A percentile compares a stretch with the other conserved stretches of the same genome.
These are phyloP conservation scores for Cynara cardunculus DNA, from an alignment of 129 eudicot species.

Conservation along the genomic window DNA sequence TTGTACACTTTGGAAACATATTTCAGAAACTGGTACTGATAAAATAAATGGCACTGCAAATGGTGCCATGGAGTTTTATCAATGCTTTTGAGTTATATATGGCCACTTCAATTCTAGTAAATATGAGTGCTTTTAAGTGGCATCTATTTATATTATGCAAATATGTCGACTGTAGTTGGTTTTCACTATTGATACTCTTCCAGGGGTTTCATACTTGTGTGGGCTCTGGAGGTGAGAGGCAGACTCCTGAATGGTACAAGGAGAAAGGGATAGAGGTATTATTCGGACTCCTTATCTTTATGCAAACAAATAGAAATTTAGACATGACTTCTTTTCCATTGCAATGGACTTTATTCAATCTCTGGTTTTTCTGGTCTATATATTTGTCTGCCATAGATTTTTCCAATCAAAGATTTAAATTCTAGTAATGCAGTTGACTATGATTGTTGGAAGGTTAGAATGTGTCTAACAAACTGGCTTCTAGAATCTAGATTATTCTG, in stretches of 20 bases:
- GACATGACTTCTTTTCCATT: not conserved
- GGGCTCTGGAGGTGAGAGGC: conserved; percentile 98
- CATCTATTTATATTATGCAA: not conserved
- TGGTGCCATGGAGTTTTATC: not conserved
- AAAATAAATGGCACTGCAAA: not conserved
- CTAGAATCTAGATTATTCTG: not conserved
- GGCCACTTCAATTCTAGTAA: not conserved
- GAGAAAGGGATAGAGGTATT: conserved; percentile 95
- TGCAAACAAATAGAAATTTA: not conserved
- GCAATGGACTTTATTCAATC: not conserved
- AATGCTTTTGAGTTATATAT: conserved; percentile 18
- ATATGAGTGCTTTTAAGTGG: conserved; percentile 4
- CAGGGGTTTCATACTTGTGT: conserved; percentile 99
- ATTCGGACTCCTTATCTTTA: not conserved
- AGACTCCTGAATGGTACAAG: conserved; percentile 98
- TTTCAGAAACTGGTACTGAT: not conserved
- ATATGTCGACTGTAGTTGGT: not conserved
- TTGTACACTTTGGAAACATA: not conserved
- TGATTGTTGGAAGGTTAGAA: not conserved
- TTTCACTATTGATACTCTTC: conserved; percentile 14
- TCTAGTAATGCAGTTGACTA: not conserved
- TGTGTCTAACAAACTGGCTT: not conserved
- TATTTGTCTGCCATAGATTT: not conserved
- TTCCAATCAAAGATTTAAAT: not conserved
- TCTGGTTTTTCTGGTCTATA: not conserved